Conservation (phyloP, 2,329 filamentous ascomycete genomes). For the Emmonsiellopsis sp. region DNA sequence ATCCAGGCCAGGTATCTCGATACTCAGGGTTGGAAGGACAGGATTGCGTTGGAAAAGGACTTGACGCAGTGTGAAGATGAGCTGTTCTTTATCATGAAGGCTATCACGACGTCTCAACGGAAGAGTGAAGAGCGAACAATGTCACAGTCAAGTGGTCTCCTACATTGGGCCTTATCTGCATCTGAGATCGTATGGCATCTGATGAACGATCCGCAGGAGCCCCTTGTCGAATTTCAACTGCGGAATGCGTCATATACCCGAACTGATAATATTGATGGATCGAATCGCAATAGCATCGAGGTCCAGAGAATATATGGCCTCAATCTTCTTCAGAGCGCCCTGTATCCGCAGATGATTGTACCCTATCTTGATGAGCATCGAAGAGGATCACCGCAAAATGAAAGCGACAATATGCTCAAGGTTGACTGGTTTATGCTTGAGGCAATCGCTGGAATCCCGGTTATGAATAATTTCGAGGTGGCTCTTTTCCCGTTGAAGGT, state of each 20-base stretch:
- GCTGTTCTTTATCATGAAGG: slow-evolving; percentile 99
- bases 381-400: slow-evolving; percentile 41
- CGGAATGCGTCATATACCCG: slow-evolving; percentile 87
- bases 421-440: slow-evolving; percentile 99
- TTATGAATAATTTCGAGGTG: slow-evolving; percentile 95
- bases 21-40: slow-evolving; percentile 82
- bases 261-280: slow-evolving; percentile 94
- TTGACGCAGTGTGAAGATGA: slow-evolving; percentile 87
- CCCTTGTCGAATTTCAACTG: slow-evolving; percentile 86
- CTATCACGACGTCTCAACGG: slow-evolving; percentile 90
- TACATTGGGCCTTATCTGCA: slow-evolving; percentile 90
- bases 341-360: slow-evolving; percentile 92
- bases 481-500: slow-evolving; percentile 88
- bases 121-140: slow-evolving; percentile 64
- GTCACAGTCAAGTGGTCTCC: slow-evolving; percentile 64
- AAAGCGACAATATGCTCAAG: slow-evolving; percentile 73
- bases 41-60: slow-evolving; percentile 80
- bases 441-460: slow-evolving; percentile 92
- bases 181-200: slow-evolving; percentile 97
- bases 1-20: slow-evolving; percentile 82
- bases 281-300: slow-evolving; percentile 85
- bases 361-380: slow-evolving; percentile 67
- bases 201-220: slow-evolving; percentile 75
- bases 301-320: slow-evolving; percentile 81
- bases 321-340: slow-evolving; percentile 80